phyloP scores from a whole-genome alignment of 148 eudicot genomes.

The Fagopyrum homotropicum region DNA sequence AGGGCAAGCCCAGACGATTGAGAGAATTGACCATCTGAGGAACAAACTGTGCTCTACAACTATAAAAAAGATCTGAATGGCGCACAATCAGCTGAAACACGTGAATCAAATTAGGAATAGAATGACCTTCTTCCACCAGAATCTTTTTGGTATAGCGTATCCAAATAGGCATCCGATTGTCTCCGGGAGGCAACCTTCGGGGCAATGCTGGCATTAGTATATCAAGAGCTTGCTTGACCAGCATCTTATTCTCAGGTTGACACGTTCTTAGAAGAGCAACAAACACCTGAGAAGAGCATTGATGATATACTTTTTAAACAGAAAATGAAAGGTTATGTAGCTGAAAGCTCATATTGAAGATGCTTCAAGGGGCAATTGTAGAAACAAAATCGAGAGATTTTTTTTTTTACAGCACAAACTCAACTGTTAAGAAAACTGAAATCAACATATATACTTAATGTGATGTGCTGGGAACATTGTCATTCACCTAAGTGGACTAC shows the following conservation, averaged over 20 bases:
- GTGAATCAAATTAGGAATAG: constrained; percentile 91
- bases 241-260: constrained; percentile 97
- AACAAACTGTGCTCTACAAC: constrained; percentile 98
- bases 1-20: constrained; percentile 92
- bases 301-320: neutral
- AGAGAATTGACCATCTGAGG: constrained; percentile 99
- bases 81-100: constrained; percentile 98
- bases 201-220: constrained; percentile 98
- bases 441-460: neutral
- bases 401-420: neutral
- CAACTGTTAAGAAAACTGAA: neutral
- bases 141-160: constrained; percentile 96
- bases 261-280: constrained; percentile 96
- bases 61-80: constrained; percentile 97
- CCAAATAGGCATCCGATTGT: constrained; percentile 99
- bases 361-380: neutral
- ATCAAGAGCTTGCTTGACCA: constrained; percentile 98
- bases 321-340: neutral
- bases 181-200: constrained; percentile 83
- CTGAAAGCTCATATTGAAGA: neutral
- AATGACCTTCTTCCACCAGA: constrained; percentile 99
- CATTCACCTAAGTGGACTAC: neutral
- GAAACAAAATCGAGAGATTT: neutral
- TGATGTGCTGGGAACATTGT: neutral
- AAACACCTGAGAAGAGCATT: constrained; percentile 55